Conservation (phyloP, 495 filamentous ascomycete genomes). For the Hypoxylon perforatum region DNA sequence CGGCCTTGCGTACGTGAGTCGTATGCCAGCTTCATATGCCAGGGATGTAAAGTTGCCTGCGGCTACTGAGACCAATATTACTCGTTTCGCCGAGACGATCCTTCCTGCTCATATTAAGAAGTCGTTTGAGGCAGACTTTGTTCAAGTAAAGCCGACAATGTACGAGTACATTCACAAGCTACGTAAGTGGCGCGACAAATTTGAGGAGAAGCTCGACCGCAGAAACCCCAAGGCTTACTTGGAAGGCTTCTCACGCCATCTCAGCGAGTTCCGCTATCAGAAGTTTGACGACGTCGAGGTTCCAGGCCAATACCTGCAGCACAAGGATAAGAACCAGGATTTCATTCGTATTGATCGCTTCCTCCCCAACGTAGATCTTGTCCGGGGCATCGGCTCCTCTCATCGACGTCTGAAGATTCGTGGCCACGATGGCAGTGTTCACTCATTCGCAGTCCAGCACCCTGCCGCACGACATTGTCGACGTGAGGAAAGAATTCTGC, state of each 20-base stretch:
- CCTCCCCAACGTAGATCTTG: conserved; percentile 90
- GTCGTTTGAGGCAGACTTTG: conserved; percentile 96
- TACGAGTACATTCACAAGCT: conserved; percentile 97
- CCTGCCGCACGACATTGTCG: conserved; percentile 91
- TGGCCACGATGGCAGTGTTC: conserved; percentile 95
- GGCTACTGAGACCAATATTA: conserved; percentile 95
- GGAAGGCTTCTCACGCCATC: conserved; percentile 83
- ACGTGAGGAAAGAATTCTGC: conserved; percentile 92
- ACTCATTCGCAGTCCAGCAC: conserved; percentile 95
- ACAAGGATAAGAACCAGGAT: conserved; percentile 98
- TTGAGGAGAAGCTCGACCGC: conserved; percentile 97
- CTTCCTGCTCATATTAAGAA: conserved; percentile 90
- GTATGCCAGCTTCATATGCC: conserved; percentile 84
- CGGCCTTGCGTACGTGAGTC: conserved; percentile 86
- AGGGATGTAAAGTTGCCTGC: conserved; percentile 89
- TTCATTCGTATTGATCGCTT: conserved; percentile 97
- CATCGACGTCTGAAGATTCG: conserved; percentile 94
- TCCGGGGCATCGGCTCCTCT: conserved; percentile 86
- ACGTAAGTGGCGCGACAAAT: conserved; percentile 95
- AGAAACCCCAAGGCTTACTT: conserved; percentile 73
- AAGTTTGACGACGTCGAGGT: conserved; percentile 99
- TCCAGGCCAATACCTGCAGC: conserved; percentile 94
- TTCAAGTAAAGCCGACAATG: conserved; percentile 92
- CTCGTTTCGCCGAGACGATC: conserved; percentile 94
- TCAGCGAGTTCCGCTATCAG: conserved; percentile 95